Evolutionary conservation across 1,284 basidiomycete species (phyloP).

Genomic region (Takashimella tepidaria): DNA sequence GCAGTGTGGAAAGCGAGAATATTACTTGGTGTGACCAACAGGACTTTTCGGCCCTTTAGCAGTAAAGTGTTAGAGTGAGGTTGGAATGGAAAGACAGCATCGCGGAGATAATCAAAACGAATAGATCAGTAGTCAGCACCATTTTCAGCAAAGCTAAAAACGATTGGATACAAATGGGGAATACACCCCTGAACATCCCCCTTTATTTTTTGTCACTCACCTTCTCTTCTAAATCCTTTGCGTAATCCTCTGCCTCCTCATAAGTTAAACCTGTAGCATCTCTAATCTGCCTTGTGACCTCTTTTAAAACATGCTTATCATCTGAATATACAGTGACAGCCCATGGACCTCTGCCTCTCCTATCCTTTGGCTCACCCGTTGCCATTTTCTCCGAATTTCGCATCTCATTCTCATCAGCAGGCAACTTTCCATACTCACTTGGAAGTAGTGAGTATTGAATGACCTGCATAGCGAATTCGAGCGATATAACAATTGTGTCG

Average conservation of each 20-base stretch:
- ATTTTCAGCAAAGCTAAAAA: too few relatives aligned
- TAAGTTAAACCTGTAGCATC: conserved; percentile 57
- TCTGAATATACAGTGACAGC: conserved; percentile 92
- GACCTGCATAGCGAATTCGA: conserved; percentile 81
- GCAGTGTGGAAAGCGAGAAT: conserved; percentile 71
- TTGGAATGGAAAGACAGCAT: too few relatives aligned
- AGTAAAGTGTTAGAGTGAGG: too few relatives aligned
- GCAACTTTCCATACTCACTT: conserved; percentile 54
- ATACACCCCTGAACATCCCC: too few relatives aligned
- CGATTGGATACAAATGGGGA: too few relatives aligned
- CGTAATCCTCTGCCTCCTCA: conserved; percentile 54
- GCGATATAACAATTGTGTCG: conserved; percentile 65
- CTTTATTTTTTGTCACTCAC: conserved; percentile 26
- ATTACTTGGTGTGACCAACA: conserved; percentile 69
- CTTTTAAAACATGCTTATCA: conserved; percentile 91
- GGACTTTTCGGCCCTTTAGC: conserved; percentile 77
- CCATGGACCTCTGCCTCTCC: conserved; percentile 62
- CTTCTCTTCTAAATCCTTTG: conserved; percentile 58
- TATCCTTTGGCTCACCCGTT: conserved; percentile 29
- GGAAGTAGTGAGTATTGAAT: conserved; percentile 81
- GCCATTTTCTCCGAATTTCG: conserved; percentile 8
- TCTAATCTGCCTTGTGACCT: conserved; percentile 74
- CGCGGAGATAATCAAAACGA: too few relatives aligned
- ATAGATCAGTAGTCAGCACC: too few relatives aligned
- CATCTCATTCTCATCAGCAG: conserved; percentile 59